These are phyloP conservation scores for Abrus pulchellus DNA, from an alignment of 306 rosid genomes.

Conservation along the genomic window DNA sequence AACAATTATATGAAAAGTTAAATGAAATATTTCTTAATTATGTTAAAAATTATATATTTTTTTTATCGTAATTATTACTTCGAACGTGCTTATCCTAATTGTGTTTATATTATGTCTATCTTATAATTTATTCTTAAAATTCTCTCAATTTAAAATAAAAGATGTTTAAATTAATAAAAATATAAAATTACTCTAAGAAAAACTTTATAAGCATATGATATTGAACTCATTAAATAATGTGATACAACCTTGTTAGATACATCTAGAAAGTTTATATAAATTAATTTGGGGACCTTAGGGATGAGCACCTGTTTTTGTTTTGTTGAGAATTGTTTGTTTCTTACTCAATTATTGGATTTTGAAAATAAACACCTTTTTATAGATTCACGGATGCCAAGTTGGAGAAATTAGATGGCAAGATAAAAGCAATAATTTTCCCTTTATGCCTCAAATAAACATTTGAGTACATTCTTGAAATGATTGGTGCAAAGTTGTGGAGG, in stretches of 20 bases:
- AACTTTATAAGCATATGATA: background rate
- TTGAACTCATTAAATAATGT: no score
- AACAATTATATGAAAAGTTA: background rate
- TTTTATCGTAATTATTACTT: background rate
- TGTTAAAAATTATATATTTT: background rate
- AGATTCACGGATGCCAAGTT: background rate
- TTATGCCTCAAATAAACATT: conserved; percentile 16
- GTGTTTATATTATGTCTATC: background rate
- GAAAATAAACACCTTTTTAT: background rate
- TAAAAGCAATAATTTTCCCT: background rate
- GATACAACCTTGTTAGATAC: background rate
- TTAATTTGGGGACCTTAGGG: background rate
- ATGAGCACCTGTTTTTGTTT: background rate
- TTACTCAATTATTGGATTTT: conserved; percentile 2
- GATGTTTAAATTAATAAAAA: background rate
- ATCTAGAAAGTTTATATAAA: background rate
- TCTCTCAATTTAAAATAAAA: no score
- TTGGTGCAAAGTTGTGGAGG: conserved; percentile 28
- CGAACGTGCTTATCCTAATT: background rate
- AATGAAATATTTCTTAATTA: background rate
- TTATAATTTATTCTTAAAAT: no score
- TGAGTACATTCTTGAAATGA: conserved; percentile 13
- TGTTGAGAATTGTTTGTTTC: background rate
- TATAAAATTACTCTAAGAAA: background rate
- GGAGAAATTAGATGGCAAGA: background rate